Evolutionary conservation across 306 rosid species (phyloP).

Genomic region (Datisca glomerata): DNA sequence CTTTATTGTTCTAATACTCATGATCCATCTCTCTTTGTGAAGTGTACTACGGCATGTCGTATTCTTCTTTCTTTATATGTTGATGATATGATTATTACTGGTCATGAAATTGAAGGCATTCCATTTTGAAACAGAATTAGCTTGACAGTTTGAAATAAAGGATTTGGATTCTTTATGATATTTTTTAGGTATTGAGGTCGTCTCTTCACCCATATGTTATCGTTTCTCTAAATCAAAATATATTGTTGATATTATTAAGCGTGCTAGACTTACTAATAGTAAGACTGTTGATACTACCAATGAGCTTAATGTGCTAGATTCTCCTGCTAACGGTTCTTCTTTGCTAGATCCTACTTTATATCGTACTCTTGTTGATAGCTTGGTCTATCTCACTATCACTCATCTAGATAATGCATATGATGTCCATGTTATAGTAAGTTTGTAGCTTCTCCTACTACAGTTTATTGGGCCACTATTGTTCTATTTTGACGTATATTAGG

Average conservation of each 20-base stretch:
- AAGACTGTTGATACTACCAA: not conserved
- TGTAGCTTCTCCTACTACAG: not conserved
- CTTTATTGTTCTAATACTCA: not conserved
- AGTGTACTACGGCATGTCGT: not conserved
- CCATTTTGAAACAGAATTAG: not conserved
- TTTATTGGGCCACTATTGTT: not conserved
- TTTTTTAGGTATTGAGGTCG: constrained; percentile 1
- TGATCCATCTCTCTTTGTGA: too few relatives aligned
- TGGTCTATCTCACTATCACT: not conserved
- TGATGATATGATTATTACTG: not conserved
- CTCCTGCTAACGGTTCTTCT: not conserved
- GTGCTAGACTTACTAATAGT: not conserved
- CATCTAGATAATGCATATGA: too few relatives aligned
- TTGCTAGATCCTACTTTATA: not conserved
- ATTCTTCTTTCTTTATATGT: not conserved
- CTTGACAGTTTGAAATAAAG: not conserved
- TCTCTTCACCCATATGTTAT: not conserved
- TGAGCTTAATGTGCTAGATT: not conserved
- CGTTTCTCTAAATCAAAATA: not conserved
- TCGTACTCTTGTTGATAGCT: not conserved
- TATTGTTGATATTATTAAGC: not conserved
- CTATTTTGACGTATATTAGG: not conserved
- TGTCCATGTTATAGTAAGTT: too few relatives aligned
- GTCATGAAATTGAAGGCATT: not conserved
- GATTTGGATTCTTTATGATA: too few relatives aligned